These are phyloP conservation scores for Eucalyptus decipiens DNA, from an alignment of 345 rosid species.

Conservation along the genomic window DNA sequence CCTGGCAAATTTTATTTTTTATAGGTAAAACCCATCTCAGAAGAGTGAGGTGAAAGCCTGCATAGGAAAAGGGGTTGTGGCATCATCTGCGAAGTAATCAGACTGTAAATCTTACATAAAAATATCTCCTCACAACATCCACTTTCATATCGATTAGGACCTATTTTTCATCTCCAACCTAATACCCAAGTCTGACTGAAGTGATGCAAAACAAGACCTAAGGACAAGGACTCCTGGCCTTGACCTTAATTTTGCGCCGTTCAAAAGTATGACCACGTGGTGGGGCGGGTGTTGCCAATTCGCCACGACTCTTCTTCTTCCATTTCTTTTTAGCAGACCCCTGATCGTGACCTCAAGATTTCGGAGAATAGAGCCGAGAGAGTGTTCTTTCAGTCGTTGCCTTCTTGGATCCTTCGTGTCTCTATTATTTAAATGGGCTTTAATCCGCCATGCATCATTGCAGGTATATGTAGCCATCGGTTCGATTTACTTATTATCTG, in stretches of 20 bases:
- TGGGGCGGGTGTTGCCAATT: not conserved
- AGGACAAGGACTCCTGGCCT: too few relatives aligned
- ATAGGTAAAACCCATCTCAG: not conserved
- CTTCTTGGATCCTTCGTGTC: not conserved
- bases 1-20: not conserved
- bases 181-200: not conserved
- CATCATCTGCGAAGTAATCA: not conserved
- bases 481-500: not conserved
- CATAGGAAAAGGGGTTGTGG: not conserved
- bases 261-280: not conserved
- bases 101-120: not conserved
- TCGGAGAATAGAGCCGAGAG: not conserved
- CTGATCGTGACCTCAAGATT: not conserved
- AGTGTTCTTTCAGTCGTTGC: not conserved
- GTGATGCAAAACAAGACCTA: not conserved
- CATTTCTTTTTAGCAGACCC: not conserved
- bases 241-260: not conserved
- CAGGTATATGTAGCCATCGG: not conserved
- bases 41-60: not conserved
- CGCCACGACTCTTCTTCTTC: not conserved
- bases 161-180: not conserved
- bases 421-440: not conserved
- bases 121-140: not conserved
- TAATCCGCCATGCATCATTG: not conserved
- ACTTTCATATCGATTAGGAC: not conserved